A percentile compares a stretch with the other conserved stretches of the same genome.
Evolutionary conservation across 495 filamentous ascomycete genomes (phyloP).

Genomic region (Sphaerosporella brunnea): DNA sequence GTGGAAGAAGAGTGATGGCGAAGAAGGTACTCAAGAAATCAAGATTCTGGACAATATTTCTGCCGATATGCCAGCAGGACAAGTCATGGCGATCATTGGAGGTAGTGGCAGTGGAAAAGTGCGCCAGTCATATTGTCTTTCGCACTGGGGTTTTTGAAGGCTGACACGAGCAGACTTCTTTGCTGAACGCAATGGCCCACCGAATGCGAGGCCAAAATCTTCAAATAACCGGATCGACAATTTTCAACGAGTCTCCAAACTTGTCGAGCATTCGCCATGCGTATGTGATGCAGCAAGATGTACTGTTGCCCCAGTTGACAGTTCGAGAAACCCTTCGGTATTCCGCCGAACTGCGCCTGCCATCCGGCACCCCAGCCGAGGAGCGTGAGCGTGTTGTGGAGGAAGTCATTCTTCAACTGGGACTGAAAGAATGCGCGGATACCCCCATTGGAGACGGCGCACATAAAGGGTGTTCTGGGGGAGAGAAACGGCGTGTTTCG

Average conservation of each 20-base stretch:
- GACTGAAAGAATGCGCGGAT: slow-evolving; percentile 55
- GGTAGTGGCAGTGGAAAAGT: slow-evolving; percentile 52
- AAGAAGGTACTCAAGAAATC: slow-evolving; percentile 11
- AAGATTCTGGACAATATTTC: slow-evolving; percentile 37
- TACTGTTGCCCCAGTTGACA: slow-evolving; percentile 49
- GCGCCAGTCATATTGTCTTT: neutral
- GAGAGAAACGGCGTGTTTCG: slow-evolving; percentile 54
- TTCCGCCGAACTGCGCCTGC: slow-evolving; percentile 50
- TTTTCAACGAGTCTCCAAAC: slow-evolving; percentile 39
- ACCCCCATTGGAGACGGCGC: slow-evolving; percentile 49
- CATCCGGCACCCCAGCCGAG: slow-evolving; percentile 38
- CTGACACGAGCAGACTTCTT: slow-evolving; percentile 32
- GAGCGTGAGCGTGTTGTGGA: slow-evolving; percentile 46
- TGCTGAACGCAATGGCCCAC: slow-evolving; percentile 51
- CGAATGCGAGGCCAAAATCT: slow-evolving; percentile 41
- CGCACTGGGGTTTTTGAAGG: neutral
- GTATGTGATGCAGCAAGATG: slow-evolving; percentile 64
- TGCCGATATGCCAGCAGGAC: slow-evolving; percentile 40
- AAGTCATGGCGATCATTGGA: slow-evolving; percentile 54
- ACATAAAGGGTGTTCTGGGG: slow-evolving; percentile 57
- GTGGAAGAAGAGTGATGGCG: slow-evolving; percentile 15
- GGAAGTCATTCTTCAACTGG: slow-evolving; percentile 54
- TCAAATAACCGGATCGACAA: slow-evolving; percentile 35
- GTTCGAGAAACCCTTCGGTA: slow-evolving; percentile 56
- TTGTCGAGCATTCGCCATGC: slow-evolving; percentile 40